Base-by-base conservation (phyloP, 2,329 filamentous ascomycete species). In the Fusarium temperatum region DNA sequence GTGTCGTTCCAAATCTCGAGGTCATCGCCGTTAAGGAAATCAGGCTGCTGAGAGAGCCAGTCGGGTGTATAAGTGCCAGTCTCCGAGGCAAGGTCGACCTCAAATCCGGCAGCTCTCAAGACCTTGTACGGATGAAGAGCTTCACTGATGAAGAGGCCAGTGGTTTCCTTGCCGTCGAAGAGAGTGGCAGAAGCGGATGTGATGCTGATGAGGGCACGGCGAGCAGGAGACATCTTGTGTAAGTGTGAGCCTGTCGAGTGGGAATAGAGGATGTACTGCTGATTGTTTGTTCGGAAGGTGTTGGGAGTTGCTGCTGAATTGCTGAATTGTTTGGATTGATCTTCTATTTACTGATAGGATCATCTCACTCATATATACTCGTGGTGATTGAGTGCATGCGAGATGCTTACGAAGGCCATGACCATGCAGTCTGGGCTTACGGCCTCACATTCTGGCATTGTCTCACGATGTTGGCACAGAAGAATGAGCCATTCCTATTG, bases 1-100 rank as follows among this genome's bases (percentile, higher is more conserved):
- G 59, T 50, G 59, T 87, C 79, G 13, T 85, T 81, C 83, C 82
- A 87, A 11, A 20, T 54, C 11, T 64, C 7, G 0, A 68, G 22
- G 5, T 72, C 69, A 3, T 72, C 69, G 14, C 64, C 66, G 3
- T 50, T 68, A 12, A 68, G 66, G n/a, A 68, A 68, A 20, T 68
- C 66, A 4, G 64, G 48, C 9, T 68, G 66, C 6, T 68, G 66
- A 1, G 66, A 68, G 2, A 68, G 65, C 66, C 64, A 68, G 15
- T 68, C 66, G 0, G 66, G 48, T 2, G 66, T 68, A 12, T 68
- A 68, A 17, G 36, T 30, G 1, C 66, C 66, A 10, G 65, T 68
- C 38, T 68, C 66, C 1, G 66, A 68, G 24, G 56, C 26, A 7
- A 68, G 56, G 12, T 68, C 64, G 0, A 68, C 66, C 8, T 68